phyloP scores from a whole-genome alignment of 768 basidiomycete species.

The Mycena venus region DNA sequence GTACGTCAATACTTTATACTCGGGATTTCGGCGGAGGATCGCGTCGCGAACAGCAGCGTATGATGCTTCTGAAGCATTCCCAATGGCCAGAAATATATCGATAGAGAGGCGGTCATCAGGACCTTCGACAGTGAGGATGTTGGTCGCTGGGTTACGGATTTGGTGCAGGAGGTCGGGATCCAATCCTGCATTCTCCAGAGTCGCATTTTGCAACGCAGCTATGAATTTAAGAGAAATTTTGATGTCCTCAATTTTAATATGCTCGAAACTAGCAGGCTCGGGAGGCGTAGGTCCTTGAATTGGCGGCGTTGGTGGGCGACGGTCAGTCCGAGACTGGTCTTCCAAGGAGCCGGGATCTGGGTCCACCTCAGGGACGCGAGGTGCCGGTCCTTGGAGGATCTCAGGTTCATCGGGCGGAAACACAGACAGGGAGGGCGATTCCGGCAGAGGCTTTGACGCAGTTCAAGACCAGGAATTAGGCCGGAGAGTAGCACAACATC shows the following conservation, averaged over 20 bases:
- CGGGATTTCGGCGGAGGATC: conserved; percentile 39
- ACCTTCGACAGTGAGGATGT: conserved; percentile 33
- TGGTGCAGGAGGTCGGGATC: conserved; percentile 33
- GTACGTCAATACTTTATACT: conserved; percentile 43
- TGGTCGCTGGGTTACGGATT: conserved; percentile 43
- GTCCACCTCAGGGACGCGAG: too few relatives aligned
- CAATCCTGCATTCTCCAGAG: conserved; percentile 36
- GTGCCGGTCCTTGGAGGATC: too few relatives aligned
- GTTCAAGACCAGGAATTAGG: too few relatives aligned
- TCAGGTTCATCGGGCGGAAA: too few relatives aligned
- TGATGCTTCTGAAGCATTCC: conserved; percentile 44
- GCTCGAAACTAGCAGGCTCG: too few relatives aligned
- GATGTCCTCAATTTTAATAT: conserved; percentile 31
- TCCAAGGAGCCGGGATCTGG: too few relatives aligned
- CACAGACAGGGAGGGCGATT: too few relatives aligned
- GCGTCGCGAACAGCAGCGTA: conserved; percentile 43
- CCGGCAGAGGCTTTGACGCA: too few relatives aligned
- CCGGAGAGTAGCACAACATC: too few relatives aligned
- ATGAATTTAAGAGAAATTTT: conserved; percentile 37
- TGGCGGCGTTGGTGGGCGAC: too few relatives aligned
- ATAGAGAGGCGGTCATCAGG: conserved; percentile 47
- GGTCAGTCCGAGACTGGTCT: too few relatives aligned
- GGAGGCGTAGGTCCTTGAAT: too few relatives aligned
- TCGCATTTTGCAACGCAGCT: conserved; percentile 36
- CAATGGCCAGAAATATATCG: conserved; percentile 45